Evolutionary conservation across 2,329 filamentous ascomycete genomes (phyloP).

Genomic region (Acarospora socialis): DNA sequence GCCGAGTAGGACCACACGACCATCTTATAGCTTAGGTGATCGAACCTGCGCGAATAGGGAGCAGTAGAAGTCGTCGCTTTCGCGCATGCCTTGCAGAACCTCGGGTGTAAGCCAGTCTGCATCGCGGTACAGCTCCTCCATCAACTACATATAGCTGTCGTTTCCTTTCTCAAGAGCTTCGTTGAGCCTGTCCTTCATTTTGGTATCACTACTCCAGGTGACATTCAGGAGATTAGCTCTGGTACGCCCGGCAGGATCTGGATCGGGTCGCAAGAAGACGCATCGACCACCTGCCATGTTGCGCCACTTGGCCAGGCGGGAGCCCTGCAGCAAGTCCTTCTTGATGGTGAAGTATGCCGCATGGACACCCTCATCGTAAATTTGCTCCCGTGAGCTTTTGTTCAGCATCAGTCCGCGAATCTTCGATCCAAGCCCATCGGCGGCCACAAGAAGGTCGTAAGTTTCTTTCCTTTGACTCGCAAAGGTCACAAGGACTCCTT

Average conservation of each 20-base stretch:
- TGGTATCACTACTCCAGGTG: constrained; percentile 18
- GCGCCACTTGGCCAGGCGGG: too few species aligned
- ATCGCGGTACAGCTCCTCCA: constrained; percentile 15
- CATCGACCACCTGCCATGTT: too few species aligned
- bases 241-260: too few species aligned
- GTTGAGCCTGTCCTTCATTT: constrained; percentile 22
- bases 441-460: constrained; percentile 6
- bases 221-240: too few species aligned
- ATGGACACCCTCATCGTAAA: too few species aligned
- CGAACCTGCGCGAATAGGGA: constrained; percentile 23
- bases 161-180: constrained; percentile 26
- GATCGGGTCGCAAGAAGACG: too few species aligned
- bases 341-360: too few species aligned
- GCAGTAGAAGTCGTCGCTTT: constrained; percentile 24
- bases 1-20: constrained; percentile 26
- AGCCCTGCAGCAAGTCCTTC: too few species aligned
- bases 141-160: constrained; percentile 20
- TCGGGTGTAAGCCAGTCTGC: constrained; percentile 15
- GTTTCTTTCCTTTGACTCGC: constrained; percentile 1
- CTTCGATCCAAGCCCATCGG: constrained; percentile 4
- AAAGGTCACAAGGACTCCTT: background rate
- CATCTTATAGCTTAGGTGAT: constrained; percentile 19
- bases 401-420: too few species aligned
- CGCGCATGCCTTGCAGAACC: constrained; percentile 16
- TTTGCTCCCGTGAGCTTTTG: too few species aligned